Conservation (phyloP, 345 rosid species). For the Ceriops tagal region DNA sequence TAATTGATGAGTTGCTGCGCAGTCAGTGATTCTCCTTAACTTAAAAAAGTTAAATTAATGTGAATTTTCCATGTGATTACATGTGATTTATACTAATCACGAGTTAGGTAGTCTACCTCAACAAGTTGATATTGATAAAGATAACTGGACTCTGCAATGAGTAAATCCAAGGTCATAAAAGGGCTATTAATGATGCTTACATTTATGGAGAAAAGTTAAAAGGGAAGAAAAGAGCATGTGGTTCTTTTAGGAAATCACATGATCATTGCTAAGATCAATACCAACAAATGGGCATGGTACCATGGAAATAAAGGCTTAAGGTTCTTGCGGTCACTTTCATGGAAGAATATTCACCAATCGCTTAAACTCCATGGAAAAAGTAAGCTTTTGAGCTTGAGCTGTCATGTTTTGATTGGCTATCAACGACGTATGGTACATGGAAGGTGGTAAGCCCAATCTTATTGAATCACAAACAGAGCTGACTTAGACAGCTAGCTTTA, state of each 20-base stretch:
- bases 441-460: conserved; percentile 31
- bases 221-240: conserved; percentile 26
- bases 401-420: conserved; percentile 38
- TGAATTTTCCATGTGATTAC: conserved; percentile 12
- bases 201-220: conserved; percentile 13
- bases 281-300: not conserved
- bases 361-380: conserved; percentile 23
- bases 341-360: conserved; percentile 25
- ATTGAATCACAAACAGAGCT: conserved; percentile 35
- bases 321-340: conserved; percentile 24
- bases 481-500: conserved; percentile 40
- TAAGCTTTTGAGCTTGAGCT: conserved; percentile 30
- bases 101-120: conserved; percentile 18
- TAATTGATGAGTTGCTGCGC: conserved; percentile 16
- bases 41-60: conserved; percentile 18
- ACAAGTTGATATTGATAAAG: not conserved
- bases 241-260: conserved; percentile 36
- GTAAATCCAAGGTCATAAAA: not conserved
- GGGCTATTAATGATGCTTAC: not conserved
- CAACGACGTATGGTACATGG: conserved; percentile 36
- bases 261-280: conserved; percentile 10
- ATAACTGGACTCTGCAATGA: not conserved
- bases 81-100: conserved; percentile 17
- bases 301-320: conserved; percentile 18
- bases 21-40: conserved; percentile 25